phyloP scores from a whole-genome alignment of 139 green algal species.

The Choricystis sp. region DNA sequence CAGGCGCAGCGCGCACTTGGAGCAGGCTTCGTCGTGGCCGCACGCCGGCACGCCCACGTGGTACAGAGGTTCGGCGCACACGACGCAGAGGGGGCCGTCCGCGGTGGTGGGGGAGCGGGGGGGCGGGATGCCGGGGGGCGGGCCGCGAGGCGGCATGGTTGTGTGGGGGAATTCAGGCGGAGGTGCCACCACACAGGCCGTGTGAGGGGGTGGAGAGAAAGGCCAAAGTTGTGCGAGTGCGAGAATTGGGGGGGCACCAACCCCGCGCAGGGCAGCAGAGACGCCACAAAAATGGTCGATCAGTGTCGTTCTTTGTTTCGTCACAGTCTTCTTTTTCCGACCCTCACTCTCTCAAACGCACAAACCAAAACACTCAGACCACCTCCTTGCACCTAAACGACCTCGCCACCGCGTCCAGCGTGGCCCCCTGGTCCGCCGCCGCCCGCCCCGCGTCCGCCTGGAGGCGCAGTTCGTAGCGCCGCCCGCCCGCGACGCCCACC shows the following conservation, averaged over 20 bases:
- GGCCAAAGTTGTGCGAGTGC: too few relatives aligned
- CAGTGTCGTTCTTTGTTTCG: too few relatives aligned
- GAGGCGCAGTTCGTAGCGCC: conserved; percentile 66
- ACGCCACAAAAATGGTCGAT: too few relatives aligned
- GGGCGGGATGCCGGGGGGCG: too few relatives aligned
- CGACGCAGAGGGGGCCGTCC: conserved; percentile 35
- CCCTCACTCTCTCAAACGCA: neutral
- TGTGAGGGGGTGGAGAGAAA: too few relatives aligned
- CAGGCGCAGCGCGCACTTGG: conserved; percentile 56
- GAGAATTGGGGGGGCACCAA: too few relatives aligned
- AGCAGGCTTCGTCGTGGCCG: conserved; percentile 80
- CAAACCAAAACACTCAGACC: too few relatives aligned
- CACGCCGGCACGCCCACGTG: conserved; percentile 64
- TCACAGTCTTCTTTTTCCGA: too few relatives aligned
- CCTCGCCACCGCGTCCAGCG: conserved; percentile 16
- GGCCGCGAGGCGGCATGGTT: too few relatives aligned
- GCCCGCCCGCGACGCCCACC: conserved; percentile 65
- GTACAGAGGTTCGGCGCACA: conserved; percentile 75
- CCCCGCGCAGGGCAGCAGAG: too few relatives aligned
- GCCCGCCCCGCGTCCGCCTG: conserved; percentile 29
- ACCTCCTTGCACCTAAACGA: conserved; percentile 36
- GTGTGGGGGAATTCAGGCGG: neutral
- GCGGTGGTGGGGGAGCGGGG: too few relatives aligned
- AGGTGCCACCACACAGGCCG: too few relatives aligned
- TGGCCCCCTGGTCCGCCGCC: conserved; percentile 14